These are phyloP conservation scores for Pythium biforme DNA, from an alignment of 352 stramenopile genomes.

Conservation along the genomic window DNA sequence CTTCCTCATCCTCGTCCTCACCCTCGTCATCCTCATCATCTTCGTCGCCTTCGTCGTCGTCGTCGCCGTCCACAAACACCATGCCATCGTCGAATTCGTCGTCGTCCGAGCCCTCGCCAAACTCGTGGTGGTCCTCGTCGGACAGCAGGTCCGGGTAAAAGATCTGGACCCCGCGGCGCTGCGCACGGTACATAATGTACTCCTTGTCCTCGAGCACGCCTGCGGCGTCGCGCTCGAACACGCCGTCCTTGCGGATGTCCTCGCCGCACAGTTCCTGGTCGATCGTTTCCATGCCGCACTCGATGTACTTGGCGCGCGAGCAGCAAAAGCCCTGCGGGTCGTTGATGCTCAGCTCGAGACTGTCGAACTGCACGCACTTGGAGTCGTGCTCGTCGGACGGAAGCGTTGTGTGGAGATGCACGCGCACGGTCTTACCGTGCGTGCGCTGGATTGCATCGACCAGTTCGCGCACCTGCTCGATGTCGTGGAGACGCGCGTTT, in stretches of 20 bases:
- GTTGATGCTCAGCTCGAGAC: conserved; percentile 24
- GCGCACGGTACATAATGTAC: neutral
- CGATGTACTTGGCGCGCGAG: conserved; percentile 14
- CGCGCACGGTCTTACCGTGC: conserved; percentile 7
- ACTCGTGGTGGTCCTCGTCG: conserved; percentile 4
- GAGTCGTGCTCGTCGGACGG: conserved; percentile 5
- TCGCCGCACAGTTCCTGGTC: conserved; percentile 21
- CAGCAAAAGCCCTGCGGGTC: conserved; percentile 19
- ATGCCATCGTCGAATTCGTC: conserved; percentile 1
- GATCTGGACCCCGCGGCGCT: neutral
- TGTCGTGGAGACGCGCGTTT: conserved; percentile 11
- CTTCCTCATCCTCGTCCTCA: neutral
- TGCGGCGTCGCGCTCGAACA: conserved; percentile 14
- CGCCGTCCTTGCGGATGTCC: conserved; percentile 5
- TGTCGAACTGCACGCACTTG: conserved; percentile 19
- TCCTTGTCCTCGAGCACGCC: conserved; percentile 12
- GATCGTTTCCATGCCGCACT: conserved; percentile 19
- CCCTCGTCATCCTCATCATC: conserved; percentile 8
- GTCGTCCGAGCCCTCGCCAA: neutral
- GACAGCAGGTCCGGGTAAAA: conserved; percentile 10
- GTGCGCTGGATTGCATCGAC: conserved; percentile 11
- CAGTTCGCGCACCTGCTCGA: neutral
- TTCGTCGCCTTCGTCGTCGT: conserved; percentile 7
- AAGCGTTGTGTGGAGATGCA: conserved; percentile 18
- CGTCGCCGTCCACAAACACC: neutral